Conservation (phyloP, 257 asterid genomes). For the Plantago ovata region DNA sequence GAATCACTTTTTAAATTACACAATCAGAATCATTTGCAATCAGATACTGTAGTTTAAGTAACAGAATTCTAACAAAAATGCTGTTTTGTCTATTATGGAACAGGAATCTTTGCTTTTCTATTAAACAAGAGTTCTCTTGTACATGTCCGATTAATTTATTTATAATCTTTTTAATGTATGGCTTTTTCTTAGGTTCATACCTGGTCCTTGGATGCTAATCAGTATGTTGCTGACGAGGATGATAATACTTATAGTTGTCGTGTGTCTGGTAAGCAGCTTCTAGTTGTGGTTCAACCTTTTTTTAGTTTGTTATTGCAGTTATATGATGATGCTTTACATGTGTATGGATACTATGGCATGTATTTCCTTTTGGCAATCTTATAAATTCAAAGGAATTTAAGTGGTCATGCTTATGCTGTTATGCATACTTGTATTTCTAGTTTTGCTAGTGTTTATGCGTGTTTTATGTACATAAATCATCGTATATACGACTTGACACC, state of each 20-base stretch:
- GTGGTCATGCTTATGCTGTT: too few relatives aligned
- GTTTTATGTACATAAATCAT: background rate
- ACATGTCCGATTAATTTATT: conserved; percentile 9
- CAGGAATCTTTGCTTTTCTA: too few relatives aligned
- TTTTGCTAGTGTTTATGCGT: background rate
- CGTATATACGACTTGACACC: background rate
- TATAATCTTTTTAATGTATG: conserved; percentile 15
- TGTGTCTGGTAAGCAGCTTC: conserved; percentile 69
- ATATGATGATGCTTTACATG: conserved; percentile 7
- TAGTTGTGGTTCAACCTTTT: conserved; percentile 8
- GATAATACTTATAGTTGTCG: conserved; percentile 93
- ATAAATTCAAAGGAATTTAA: too few relatives aligned
- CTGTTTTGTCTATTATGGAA: too few relatives aligned
- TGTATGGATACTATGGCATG: background rate
- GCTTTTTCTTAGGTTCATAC: conserved; percentile 54
- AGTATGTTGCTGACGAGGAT: conserved; percentile 95
- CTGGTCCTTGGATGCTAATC: conserved; percentile 95
- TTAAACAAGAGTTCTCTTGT: background rate
- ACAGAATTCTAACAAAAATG: too few relatives aligned
- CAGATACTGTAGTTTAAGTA: too few relatives aligned
- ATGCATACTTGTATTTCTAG: background rate
- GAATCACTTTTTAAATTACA: too few relatives aligned
- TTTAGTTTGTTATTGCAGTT: conserved; percentile 1
- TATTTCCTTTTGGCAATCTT: background rate
- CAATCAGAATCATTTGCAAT: too few relatives aligned